These are phyloP conservation scores for Thalassiosira mediterranea DNA, from an alignment of 352 stramenopile genomes.

Conservation along the genomic window DNA sequence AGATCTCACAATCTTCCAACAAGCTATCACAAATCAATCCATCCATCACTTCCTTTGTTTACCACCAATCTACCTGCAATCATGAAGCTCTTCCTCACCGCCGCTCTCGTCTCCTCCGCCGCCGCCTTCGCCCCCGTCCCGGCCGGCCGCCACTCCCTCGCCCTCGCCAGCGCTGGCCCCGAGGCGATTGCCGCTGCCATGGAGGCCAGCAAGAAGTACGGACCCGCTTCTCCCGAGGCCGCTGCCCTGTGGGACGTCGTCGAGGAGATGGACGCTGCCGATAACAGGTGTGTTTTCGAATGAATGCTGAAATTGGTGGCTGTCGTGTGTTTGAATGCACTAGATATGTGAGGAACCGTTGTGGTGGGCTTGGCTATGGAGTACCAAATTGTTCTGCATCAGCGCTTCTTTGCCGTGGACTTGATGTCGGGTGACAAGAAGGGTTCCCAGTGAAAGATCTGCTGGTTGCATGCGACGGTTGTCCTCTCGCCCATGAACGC, in stretches of 20 bases:
- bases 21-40: too few relatives aligned
- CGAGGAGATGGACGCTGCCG: constrained; percentile 69
- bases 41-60: too few relatives aligned
- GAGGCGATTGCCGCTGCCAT: constrained; percentile 63
- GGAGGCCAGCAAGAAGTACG: constrained; percentile 62
- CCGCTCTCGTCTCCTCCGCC: constrained; percentile 20
- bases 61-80: constrained; percentile 13
- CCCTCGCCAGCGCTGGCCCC: constrained; percentile 16
- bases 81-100: constrained; percentile 44
- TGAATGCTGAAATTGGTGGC: not conserved
- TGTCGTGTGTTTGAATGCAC: too few relatives aligned
- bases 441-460: too few relatives aligned
- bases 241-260: constrained; percentile 75
- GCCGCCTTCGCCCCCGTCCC: constrained; percentile 25
- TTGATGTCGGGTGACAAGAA: too few relatives aligned
- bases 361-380: too few relatives aligned
- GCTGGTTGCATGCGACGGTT: too few relatives aligned
- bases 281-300: constrained; percentile 57
- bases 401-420: too few relatives aligned
- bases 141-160: not conserved
- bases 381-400: too few relatives aligned
- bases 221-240: constrained; percentile 60
- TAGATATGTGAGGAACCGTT: too few relatives aligned
- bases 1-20: too few relatives aligned
- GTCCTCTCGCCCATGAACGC: too few relatives aligned